phyloP scores from a whole-genome alignment of 148 eudicot genomes.

The Heliosperma pusillum region DNA sequence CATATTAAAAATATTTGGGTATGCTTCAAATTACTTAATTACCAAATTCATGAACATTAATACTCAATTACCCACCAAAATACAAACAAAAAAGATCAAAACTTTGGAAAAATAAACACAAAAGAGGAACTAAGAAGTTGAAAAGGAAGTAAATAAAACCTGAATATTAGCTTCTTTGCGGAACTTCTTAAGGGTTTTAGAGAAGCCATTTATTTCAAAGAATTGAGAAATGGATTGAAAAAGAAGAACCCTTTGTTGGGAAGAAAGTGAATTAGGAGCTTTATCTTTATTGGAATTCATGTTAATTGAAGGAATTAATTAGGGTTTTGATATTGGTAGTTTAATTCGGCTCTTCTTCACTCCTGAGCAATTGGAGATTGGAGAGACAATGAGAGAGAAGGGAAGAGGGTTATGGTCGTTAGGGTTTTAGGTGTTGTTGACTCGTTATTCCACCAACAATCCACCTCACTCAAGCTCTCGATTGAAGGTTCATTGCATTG shows the following conservation, averaged over 20 bases:
- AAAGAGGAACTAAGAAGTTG: neutral
- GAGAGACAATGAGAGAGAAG: neutral
- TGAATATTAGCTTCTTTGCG: slow-evolving; percentile 53
- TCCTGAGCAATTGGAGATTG: slow-evolving; percentile 19
- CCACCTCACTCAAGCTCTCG: too few species aligned
- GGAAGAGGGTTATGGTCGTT: neutral
- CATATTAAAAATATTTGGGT: neutral
- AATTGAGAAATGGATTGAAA: slow-evolving; percentile 46
- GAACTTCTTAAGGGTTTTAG: slow-evolving; percentile 58
- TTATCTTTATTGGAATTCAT: slow-evolving; percentile 20
- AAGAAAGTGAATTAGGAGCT: slow-evolving; percentile 12
- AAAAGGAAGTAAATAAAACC: slow-evolving; percentile 39
- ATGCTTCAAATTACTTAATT: neutral
- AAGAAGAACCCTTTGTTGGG: slow-evolving; percentile 41
- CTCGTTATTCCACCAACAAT: too few species aligned
- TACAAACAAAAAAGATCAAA: neutral
- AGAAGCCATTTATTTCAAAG: slow-evolving; percentile 46
- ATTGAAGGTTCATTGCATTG: too few species aligned
- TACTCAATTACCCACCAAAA: neutral
- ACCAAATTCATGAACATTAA: neutral
- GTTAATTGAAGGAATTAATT: slow-evolving; percentile 23
- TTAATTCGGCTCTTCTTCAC: slow-evolving; percentile 2
- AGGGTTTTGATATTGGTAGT: slow-evolving; percentile 15
- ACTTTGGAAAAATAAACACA: neutral
- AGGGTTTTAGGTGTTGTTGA: slow-evolving; percentile 18